A percentile compares a stretch with the other conserved stretches of the same genome.
Evolutionary conservation across 2,329 filamentous ascomycete genomes (phyloP).

Genomic region (Penicillium sp.): DNA sequence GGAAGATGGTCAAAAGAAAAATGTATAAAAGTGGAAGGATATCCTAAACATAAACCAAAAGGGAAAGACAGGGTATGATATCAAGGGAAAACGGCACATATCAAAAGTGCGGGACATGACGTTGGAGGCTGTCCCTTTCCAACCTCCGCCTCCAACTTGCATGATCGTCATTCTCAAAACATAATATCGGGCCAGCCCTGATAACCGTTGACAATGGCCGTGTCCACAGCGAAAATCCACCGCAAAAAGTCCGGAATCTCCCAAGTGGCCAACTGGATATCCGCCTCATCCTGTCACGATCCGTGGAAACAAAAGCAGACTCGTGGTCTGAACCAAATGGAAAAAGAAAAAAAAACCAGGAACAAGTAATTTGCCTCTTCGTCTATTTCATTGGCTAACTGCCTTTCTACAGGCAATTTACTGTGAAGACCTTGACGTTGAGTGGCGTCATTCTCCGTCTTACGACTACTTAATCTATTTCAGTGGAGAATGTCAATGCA

Average conservation of each 20-base stretch:
- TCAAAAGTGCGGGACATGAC: constrained; percentile 14
- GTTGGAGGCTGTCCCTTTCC: constrained; percentile 15
- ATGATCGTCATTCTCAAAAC: constrained; percentile 12
- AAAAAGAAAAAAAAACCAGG: neutral
- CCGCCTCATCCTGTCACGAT: neutral
- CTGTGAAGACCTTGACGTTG: constrained; percentile 8
- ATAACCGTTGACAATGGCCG: neutral
- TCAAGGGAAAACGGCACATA: neutral
- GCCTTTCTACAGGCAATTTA: neutral
- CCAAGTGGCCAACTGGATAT: neutral
- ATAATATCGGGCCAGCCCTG: neutral
- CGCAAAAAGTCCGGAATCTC: neutral
- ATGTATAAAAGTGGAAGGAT: neutral
- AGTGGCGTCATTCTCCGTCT: constrained; percentile 18
- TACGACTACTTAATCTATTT: constrained; percentile 23
- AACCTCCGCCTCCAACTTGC: neutral
- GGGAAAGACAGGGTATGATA: constrained; percentile 13
- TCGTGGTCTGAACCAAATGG: constrained; percentile 7
- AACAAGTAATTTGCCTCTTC: neutral
- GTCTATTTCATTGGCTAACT: neutral
- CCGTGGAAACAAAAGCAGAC: constrained; percentile 14
- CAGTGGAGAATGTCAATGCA: constrained; percentile 12
- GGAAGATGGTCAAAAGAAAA: neutral
- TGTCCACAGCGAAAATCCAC: constrained; percentile 1
- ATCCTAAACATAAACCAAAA: constrained; percentile 1